Evolutionary conservation across 768 basidiomycete species (phyloP).

Genomic region (Tylopilus sp.): DNA sequence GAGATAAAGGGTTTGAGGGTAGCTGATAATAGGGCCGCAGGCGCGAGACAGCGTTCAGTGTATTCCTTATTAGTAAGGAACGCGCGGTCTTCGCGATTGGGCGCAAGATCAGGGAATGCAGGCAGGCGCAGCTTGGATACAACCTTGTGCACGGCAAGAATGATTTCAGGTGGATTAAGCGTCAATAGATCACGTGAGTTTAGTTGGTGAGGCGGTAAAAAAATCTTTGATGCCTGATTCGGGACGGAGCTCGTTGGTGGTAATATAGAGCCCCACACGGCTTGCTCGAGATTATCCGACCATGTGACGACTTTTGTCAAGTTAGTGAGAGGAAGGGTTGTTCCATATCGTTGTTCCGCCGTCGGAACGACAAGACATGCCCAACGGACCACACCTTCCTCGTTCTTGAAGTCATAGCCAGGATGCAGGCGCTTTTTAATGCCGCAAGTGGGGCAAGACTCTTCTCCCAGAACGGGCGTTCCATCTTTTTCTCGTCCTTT

Average conservation of each 20-base stretch:
- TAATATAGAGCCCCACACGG: constrained; percentile 7
- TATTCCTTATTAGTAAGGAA: constrained; percentile 13
- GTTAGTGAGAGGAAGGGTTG: constrained; percentile 18
- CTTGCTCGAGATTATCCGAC: constrained; percentile 17
- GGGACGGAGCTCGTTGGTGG: background rate
- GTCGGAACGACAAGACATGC: constrained; percentile 23
- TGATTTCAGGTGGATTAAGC: constrained; percentile 25
- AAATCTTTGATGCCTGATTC: constrained; percentile 1
- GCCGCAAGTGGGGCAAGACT: constrained; percentile 26
- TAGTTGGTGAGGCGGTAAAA: constrained; percentile 14
- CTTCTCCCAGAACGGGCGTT: constrained; percentile 20
- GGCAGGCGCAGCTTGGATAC: constrained; percentile 19
- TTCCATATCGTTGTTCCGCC: constrained; percentile 18
- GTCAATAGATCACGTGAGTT: constrained; percentile 22
- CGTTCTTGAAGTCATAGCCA: constrained; percentile 21
- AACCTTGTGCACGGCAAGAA: constrained; percentile 26
- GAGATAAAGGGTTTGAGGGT: constrained; percentile 32
- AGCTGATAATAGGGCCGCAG: constrained; percentile 37
- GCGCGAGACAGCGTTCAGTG: constrained; percentile 30
- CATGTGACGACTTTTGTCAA: constrained; percentile 14
- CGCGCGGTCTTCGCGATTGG: constrained; percentile 3
- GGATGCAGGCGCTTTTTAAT: constrained; percentile 29
- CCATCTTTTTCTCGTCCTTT: constrained; percentile 25
- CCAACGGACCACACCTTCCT: constrained; percentile 18
- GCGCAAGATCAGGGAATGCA: constrained; percentile 16